phyloP scores from a whole-genome alignment of 352 stramenopile genomes.

The Phytophthora idaei region DNA sequence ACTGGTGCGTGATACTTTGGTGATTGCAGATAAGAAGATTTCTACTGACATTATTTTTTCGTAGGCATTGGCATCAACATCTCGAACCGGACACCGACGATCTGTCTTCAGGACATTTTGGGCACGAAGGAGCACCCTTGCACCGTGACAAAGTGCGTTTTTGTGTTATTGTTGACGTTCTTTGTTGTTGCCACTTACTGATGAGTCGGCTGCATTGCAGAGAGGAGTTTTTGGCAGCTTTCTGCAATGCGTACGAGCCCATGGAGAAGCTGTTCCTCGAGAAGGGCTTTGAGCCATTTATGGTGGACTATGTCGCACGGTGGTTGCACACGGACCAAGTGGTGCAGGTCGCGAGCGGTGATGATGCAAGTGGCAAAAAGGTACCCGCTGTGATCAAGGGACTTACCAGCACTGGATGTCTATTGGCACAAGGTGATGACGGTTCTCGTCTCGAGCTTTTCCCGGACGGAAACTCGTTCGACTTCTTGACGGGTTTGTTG shows the following conservation, averaged over 20 bases:
- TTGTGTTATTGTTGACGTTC: background rate
- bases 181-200: slow-evolving; percentile 10
- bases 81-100: slow-evolving; percentile 86
- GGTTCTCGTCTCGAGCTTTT: slow-evolving; percentile 85
- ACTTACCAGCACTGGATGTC: slow-evolving; percentile 77
- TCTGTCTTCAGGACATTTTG: slow-evolving; percentile 86
- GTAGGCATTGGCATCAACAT: slow-evolving; percentile 90
- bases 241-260: slow-evolving; percentile 88
- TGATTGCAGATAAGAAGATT: background rate
- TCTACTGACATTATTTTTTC: slow-evolving; percentile 37
- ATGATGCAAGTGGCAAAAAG: slow-evolving; percentile 48
- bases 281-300: slow-evolving; percentile 87
- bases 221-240: slow-evolving; percentile 86
- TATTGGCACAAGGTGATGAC: slow-evolving; percentile 66
- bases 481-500: slow-evolving; percentile 86
- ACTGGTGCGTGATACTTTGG: slow-evolving; percentile 50
- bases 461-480: slow-evolving; percentile 90
- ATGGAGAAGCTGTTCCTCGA: slow-evolving; percentile 85
- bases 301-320: slow-evolving; percentile 77
- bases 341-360: slow-evolving; percentile 72
- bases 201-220: slow-evolving; percentile 30
- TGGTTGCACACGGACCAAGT: slow-evolving; percentile 89
- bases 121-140: slow-evolving; percentile 58
- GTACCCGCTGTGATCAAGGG: slow-evolving; percentile 76
- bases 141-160: slow-evolving; percentile 78